phyloP scores from a whole-genome alignment of 2,329 filamentous ascomycete species.

The Claviceps fusiformis region DNA sequence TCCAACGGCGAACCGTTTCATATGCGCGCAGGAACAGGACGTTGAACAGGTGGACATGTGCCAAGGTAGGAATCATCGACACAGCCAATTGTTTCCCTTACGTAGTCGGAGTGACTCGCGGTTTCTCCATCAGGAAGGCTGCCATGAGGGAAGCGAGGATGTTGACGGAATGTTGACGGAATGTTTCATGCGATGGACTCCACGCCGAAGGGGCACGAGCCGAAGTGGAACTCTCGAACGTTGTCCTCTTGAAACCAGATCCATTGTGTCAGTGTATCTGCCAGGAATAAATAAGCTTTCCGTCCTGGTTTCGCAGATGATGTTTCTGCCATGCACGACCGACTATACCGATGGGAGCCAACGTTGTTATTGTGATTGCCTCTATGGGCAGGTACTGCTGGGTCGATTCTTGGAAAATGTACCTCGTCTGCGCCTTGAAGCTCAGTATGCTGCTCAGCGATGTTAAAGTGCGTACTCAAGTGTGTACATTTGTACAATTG shows the following conservation, averaged over 20 bases:
- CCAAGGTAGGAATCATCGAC: neutral
- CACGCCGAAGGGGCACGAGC: neutral
- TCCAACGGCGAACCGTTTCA: neutral
- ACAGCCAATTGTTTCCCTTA: neutral
- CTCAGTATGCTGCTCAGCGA: no score
- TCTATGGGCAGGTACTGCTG: no score
- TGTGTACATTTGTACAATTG: no score
- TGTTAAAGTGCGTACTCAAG: no score
- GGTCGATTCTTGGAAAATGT: no score
- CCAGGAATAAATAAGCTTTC: no score
- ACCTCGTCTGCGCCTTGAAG: no score
- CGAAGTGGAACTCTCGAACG: neutral
- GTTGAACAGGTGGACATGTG: neutral
- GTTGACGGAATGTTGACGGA: neutral
- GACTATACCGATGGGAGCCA: no score
- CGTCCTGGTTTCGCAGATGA: no score
- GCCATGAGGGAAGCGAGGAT: neutral
- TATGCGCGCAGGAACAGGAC: neutral
- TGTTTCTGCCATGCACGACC: no score
- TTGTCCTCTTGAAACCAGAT: neutral
- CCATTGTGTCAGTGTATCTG: no score
- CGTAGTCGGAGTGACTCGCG: neutral
- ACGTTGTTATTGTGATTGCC: no score
- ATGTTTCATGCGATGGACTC: neutral
- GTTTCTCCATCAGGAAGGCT: neutral